Percentiles rank a stretch among this genome's conserved stretches.
Conservation (phyloP, 495 filamentous ascomycete species). For the Xylaria bambusicola region DNA sequence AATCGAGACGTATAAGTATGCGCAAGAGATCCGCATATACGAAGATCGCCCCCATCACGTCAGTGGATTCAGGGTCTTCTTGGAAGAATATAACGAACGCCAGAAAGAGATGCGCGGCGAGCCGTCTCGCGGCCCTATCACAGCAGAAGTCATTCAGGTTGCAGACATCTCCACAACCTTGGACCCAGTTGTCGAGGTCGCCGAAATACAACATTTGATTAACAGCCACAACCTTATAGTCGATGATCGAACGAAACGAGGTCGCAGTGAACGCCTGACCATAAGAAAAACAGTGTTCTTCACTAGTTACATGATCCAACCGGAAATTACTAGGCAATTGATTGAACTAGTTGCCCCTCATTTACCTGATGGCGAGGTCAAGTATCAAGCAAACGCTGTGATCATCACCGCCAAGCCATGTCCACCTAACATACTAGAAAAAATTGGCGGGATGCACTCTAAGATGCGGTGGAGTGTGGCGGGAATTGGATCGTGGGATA, state of each 20-base stretch:
- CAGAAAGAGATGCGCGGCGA: slow-evolving; percentile 37
- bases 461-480: slow-evolving; percentile 83
- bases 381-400: slow-evolving; percentile 85
- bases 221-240: slow-evolving; percentile 74
- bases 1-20: slow-evolving; percentile 78
- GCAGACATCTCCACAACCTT: slow-evolving; percentile 71
- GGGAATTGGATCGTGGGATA: slow-evolving; percentile 70
- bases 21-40: slow-evolving; percentile 75
- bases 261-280: slow-evolving; percentile 49
- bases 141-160: slow-evolving; percentile 84
- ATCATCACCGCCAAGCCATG: slow-evolving; percentile 79
- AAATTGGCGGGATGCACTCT: slow-evolving; percentile 80
- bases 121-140: slow-evolving; percentile 60
- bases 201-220: slow-evolving; percentile 85
- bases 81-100: slow-evolving; percentile 68
- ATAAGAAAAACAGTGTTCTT: slow-evolving; percentile 90
- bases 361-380: slow-evolving; percentile 63
- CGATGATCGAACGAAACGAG: slow-evolving; percentile 28
- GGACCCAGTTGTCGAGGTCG: slow-evolving; percentile 80
- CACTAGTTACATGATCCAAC: slow-evolving; percentile 86
- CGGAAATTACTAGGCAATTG: slow-evolving; percentile 67
- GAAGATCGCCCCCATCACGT: slow-evolving; percentile 65
- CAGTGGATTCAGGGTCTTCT: slow-evolving; percentile 79
- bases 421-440: slow-evolving; percentile 66
- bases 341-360: slow-evolving; percentile 65